phyloP scores from a whole-genome alignment of 441 rosid species.

The Viola pubescens region DNA sequence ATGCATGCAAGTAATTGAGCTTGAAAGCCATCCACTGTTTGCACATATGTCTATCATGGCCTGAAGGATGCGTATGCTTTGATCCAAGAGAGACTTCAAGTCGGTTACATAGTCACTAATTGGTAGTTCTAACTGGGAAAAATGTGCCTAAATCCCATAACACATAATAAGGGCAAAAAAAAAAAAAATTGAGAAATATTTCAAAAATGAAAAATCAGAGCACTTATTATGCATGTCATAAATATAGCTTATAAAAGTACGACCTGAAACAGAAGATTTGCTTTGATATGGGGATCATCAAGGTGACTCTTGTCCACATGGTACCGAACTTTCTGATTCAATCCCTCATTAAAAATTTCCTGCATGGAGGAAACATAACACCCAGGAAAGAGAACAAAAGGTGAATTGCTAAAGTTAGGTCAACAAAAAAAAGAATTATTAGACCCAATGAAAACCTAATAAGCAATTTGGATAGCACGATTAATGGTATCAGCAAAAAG shows the following conservation, averaged over 20 bases:
- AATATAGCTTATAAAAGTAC: background rate
- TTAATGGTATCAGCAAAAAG: too few species aligned
- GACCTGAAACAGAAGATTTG: constrained; percentile 91
- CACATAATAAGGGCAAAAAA: constrained; percentile 8
- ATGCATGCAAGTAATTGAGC: constrained; percentile 94
- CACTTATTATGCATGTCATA: constrained; percentile 4
- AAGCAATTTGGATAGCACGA: too few species aligned
- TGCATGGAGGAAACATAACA: constrained; percentile 13
- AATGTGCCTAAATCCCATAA: constrained; percentile 67
- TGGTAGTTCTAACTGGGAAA: constrained; percentile 81
- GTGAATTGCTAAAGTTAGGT: too few species aligned
- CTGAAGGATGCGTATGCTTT: constrained; percentile 95
- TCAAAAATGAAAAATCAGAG: background rate
- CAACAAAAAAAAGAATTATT: too few species aligned
- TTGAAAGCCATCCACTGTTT: constrained; percentile 96
- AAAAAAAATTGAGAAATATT: constrained; percentile 4
- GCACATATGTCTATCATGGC: constrained; percentile 99
- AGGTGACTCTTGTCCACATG: constrained; percentile 66
- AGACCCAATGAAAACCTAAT: too few species aligned
- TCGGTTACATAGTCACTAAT: constrained; percentile 92
- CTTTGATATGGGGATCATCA: constrained; percentile 94
- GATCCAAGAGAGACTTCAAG: constrained; percentile 95
- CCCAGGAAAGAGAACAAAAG: background rate
- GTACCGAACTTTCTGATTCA: constrained; percentile 65
- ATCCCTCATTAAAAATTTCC: constrained; percentile 80